Conservation (phyloP, 176 grass and related monocot genomes). For the Avena sativa region DNA sequence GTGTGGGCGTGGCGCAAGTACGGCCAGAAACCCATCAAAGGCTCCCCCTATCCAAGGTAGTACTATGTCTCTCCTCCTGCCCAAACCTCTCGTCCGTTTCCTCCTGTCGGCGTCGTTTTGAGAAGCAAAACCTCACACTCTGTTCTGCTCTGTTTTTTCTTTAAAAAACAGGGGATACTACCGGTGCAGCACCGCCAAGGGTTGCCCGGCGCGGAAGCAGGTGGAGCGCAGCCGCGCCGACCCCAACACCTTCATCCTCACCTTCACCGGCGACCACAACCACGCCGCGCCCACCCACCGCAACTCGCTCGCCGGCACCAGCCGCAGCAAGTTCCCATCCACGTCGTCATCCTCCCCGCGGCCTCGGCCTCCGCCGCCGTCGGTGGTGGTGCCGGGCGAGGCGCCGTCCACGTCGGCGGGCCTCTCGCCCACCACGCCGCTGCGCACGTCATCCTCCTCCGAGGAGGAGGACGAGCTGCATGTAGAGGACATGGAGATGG, state of each 20-base stretch:
- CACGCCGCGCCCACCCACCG: slow-evolving; percentile 82
- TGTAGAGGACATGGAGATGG: slow-evolving; percentile 82
- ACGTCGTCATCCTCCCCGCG: neutral
- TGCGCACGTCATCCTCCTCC: slow-evolving; percentile 43
- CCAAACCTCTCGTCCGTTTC: neutral
- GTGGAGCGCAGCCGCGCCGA: slow-evolving; percentile 77
- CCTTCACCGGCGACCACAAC: slow-evolving; percentile 91
- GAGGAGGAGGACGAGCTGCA: slow-evolving; percentile 65
- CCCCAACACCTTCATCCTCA: slow-evolving; percentile 77
- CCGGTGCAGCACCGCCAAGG: slow-evolving; percentile 89
- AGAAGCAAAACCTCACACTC: slow-evolving; percentile 23
- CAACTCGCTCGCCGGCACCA: slow-evolving; percentile 86
- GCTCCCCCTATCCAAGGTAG: slow-evolving; percentile 86
- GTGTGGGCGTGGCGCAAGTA: slow-evolving; percentile 99
- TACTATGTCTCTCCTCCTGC: neutral
- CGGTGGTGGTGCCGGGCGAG: neutral
- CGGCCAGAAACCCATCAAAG: slow-evolving; percentile 98
- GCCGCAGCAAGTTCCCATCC: slow-evolving; percentile 57
- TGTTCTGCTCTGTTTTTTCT: slow-evolving; percentile 36
- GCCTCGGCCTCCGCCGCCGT: slow-evolving; percentile 35
- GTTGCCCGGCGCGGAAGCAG: slow-evolving; percentile 83
- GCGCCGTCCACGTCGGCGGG: slow-evolving; percentile 33
- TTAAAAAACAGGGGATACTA: slow-evolving; percentile 73
- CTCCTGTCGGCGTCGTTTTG: neutral
- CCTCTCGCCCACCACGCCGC: slow-evolving; percentile 62